Percentiles rank a stretch among this genome's conserved stretches.
Evolutionary conservation across 164 flowering plant species (phyloP).

Genomic region (Magnolia changhungtana): DNA sequence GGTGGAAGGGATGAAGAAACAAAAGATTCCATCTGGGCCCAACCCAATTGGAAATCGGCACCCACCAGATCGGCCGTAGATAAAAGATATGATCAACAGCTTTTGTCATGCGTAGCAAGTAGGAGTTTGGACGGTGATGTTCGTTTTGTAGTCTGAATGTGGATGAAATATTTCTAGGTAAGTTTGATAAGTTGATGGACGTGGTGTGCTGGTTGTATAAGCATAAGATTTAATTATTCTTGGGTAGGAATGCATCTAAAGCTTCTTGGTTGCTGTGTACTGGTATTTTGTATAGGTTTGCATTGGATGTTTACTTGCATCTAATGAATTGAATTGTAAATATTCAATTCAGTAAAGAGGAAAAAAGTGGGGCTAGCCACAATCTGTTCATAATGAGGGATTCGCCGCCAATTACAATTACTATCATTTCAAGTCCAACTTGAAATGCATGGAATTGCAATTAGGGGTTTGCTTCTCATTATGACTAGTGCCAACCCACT

Average conservation of each 20-base stretch:
- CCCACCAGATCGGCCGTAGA: slow-evolving; percentile 43
- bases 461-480: too few species aligned
- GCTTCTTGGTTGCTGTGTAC: background rate
- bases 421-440: too few species aligned
- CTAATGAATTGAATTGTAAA: too few species aligned
- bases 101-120: background rate
- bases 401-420: too few species aligned
- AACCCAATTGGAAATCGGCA: slow-evolving; percentile 56
- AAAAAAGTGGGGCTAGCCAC: too few species aligned
- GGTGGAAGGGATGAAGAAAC: slow-evolving; percentile 28
- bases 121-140: background rate
- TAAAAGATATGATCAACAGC: background rate
- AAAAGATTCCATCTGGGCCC: slow-evolving; percentile 50
- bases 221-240: background rate
- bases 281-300: too few species aligned
- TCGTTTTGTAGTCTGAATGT: background rate
- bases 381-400: too few species aligned
- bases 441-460: too few species aligned
- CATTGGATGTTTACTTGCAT: too few species aligned
- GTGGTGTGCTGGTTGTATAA: background rate
- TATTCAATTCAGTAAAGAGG: too few species aligned
- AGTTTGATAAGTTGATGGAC: too few species aligned
- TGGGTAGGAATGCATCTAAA: background rate
- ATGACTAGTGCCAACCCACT: too few species aligned
- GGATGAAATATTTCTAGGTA: background rate